Percentiles rank a stretch among this genome's conserved stretches.
These are phyloP conservation scores for Cucurbita argyrosperma DNA, from an alignment of 306 rosid species.

Conservation along the genomic window DNA sequence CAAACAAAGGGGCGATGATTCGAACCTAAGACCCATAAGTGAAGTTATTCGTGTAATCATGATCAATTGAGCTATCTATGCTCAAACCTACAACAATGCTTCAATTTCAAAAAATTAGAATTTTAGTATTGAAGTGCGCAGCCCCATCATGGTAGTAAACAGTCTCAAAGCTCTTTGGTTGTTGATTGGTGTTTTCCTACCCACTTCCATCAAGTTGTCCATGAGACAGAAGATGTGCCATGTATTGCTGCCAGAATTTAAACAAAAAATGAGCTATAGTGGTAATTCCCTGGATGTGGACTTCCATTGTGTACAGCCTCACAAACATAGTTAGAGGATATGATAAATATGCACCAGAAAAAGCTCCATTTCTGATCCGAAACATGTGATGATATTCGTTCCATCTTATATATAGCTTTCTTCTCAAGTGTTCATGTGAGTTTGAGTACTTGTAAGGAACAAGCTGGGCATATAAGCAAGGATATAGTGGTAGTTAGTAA, in stretches of 20 bases:
- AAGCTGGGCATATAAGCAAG: too few species aligned
- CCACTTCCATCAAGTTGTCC: constrained; percentile 87
- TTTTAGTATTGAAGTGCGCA: background rate
- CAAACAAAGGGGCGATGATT: background rate
- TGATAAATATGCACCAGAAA: background rate
- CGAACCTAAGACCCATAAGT: background rate
- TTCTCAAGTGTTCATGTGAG: background rate
- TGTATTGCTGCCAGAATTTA: constrained; percentile 56
- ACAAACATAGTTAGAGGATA: background rate
- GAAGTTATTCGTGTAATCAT: background rate
- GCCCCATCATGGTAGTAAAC: background rate
- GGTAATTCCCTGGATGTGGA: background rate
- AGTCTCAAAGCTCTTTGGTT: background rate
- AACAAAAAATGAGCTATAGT: background rate
- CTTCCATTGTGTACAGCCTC: background rate
- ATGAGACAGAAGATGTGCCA: constrained; percentile 78
- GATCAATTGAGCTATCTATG: background rate
- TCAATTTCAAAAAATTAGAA: background rate
- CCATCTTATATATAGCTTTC: background rate
- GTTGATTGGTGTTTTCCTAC: constrained; percentile 10
- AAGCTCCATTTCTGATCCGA: background rate
- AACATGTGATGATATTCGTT: background rate
- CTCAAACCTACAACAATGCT: background rate
- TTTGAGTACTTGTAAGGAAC: too few species aligned
- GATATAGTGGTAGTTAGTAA: too few species aligned